Evolutionary conservation across 305 asterid species (phyloP).

Genomic region (Fraxinus paxiana): DNA sequence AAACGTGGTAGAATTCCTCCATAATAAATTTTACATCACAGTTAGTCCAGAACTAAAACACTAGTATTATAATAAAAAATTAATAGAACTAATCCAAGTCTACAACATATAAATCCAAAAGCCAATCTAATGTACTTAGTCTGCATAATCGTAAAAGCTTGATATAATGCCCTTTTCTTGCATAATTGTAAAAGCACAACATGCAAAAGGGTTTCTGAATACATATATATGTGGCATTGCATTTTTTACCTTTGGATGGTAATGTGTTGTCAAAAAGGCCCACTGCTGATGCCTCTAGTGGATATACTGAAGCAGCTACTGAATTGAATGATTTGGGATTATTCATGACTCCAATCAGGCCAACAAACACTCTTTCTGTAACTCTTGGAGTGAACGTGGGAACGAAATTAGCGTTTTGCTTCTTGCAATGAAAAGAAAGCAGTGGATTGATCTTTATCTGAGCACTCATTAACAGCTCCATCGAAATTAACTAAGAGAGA

Average conservation of each 20-base stretch:
- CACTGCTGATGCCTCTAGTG: conserved; percentile 38
- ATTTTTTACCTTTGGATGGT: conserved; percentile 61
- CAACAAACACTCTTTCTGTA: conserved; percentile 26
- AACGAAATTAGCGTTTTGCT: conserved; percentile 22
- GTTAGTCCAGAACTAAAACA: background rate
- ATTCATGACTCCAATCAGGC: conserved; percentile 32
- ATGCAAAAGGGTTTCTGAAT: background rate
- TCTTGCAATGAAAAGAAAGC: conserved; percentile 24
- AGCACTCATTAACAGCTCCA: conserved; percentile 41
- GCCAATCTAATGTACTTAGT: background rate
- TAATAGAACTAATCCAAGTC: background rate
- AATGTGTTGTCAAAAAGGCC: conserved; percentile 58
- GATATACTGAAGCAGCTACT: conserved; percentile 56
- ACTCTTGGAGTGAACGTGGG: conserved; percentile 33
- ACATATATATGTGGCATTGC: background rate
- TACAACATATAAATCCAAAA: conserved; percentile 4
- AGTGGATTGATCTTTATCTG: conserved; percentile 30
- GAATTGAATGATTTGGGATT: conserved; percentile 40
- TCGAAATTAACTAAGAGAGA: conserved; percentile 5
- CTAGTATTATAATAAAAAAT: background rate
- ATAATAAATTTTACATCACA: background rate
- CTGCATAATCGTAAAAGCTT: background rate
- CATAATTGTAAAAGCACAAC: background rate
- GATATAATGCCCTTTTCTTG: background rate
- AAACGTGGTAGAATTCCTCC: background rate